phyloP scores from a whole-genome alignment of 257 asterid species.

The Plantago major region DNA sequence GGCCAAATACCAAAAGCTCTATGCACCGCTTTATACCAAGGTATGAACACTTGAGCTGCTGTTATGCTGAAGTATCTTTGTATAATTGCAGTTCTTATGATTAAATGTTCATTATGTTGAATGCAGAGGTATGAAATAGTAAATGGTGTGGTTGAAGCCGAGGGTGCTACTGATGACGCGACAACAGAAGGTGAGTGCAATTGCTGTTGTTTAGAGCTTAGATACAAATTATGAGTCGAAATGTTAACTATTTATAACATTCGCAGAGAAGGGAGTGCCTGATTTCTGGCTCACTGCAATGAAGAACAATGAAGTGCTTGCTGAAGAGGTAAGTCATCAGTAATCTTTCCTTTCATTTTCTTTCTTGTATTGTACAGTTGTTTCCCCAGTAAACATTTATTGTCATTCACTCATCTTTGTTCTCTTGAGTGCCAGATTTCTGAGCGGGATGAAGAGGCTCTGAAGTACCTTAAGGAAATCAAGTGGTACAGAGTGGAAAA shows the following conservation, averaged over 20 bases:
- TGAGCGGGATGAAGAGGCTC: slow-evolving; percentile 75
- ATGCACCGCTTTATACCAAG: slow-evolving; percentile 52
- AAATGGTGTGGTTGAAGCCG: slow-evolving; percentile 44
- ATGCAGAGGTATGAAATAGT: slow-evolving; percentile 59
- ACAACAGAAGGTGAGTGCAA: slow-evolving; percentile 24
- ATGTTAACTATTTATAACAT: neutral
- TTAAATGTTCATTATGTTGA: neutral
- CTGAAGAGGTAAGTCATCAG: slow-evolving; percentile 57
- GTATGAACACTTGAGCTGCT: slow-evolving; percentile 21
- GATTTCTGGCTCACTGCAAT: slow-evolving; percentile 76
- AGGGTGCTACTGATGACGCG: slow-evolving; percentile 22
- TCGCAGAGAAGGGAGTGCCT: slow-evolving; percentile 72
- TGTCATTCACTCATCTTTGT: neutral
- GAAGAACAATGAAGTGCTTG: slow-evolving; percentile 65
- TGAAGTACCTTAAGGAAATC: slow-evolving; percentile 64
- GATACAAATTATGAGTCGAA: neutral
- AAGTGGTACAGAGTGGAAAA: slow-evolving; percentile 68
- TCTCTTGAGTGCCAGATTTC: slow-evolving; percentile 41
- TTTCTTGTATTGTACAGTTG: neutral
- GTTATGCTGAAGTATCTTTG: neutral
- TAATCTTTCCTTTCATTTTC: neutral
- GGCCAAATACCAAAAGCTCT: slow-evolving; percentile 62
- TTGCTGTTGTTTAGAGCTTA: neutral
- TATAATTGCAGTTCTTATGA: neutral
- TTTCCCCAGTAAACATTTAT: neutral